phyloP scores from a whole-genome alignment of 176 grass and related monocot species.

The Zizania latifolia region DNA sequence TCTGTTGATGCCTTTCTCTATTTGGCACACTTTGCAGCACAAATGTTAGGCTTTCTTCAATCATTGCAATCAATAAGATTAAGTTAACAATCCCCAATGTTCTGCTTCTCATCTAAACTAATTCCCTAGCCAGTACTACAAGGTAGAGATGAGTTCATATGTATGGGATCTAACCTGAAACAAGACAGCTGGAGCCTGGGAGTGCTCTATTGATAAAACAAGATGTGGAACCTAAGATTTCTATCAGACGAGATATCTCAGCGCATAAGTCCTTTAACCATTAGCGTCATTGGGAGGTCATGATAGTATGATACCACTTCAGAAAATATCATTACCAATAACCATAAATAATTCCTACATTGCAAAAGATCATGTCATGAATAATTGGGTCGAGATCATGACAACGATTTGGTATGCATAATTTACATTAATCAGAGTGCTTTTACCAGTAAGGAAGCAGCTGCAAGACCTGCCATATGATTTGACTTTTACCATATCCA shows the following conservation, averaged over 20 bases:
- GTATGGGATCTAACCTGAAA: not conserved
- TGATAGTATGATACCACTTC: not conserved
- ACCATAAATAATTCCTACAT: conserved; percentile 14
- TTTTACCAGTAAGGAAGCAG: not conserved
- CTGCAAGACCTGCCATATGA: not conserved
- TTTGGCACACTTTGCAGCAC: not conserved
- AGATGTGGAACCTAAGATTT: not conserved
- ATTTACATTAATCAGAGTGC: not conserved
- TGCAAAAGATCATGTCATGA: not conserved
- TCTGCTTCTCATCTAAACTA: not conserved
- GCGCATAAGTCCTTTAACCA: not conserved
- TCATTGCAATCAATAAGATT: not conserved
- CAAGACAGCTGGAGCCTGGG: not conserved
- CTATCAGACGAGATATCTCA: not conserved
- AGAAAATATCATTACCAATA: not conserved
- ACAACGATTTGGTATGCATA: not conserved
- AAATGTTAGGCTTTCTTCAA: not conserved
- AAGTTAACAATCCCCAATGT: not conserved
- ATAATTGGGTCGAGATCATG: not conserved
- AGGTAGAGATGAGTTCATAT: conserved; percentile 4
- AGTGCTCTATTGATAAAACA: not conserved
- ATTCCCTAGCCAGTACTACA: not conserved
- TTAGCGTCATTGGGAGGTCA: not conserved
- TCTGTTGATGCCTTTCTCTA: not conserved
- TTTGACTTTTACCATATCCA: not conserved